These are phyloP conservation scores for Mortierella sp. DNA, from an alignment of 371 early-diverging fungal species.

Conservation along the genomic window DNA sequence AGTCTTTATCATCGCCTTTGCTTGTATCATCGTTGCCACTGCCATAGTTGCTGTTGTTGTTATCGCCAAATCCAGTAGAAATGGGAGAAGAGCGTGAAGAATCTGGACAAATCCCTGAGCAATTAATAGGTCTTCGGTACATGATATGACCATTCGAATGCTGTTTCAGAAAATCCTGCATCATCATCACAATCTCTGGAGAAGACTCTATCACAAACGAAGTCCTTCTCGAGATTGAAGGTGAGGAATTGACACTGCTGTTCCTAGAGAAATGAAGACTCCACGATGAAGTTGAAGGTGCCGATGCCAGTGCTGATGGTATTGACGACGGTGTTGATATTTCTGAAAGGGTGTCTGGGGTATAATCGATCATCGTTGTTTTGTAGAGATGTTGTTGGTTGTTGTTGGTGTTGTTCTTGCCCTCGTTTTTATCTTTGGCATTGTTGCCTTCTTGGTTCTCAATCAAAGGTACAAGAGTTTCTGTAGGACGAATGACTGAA, in stretches of 20 bases:
- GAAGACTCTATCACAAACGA: background rate
- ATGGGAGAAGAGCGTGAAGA: background rate
- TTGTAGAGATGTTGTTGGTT: background rate
- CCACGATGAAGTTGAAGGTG: background rate
- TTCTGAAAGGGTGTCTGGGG: conserved; percentile 2
- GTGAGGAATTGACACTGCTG: background rate
- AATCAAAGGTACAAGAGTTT: background rate
- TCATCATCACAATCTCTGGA: background rate
- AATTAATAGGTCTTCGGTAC: conserved; percentile 13
- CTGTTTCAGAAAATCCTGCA: conserved; percentile 22
- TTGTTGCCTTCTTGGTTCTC: background rate
- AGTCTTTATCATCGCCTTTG: background rate
- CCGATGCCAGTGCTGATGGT: background rate
- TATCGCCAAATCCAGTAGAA: background rate
- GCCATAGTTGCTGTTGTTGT: background rate
- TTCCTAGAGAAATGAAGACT: background rate
- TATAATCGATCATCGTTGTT: background rate
- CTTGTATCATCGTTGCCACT: background rate
- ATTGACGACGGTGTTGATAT: background rate
- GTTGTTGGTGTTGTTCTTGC: background rate
- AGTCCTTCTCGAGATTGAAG: conserved; percentile 1
- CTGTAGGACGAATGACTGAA: background rate
- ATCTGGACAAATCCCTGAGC: background rate
- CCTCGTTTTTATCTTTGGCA: background rate
- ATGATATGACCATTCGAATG: conserved; percentile 44